Evolutionary conservation across 371 early-diverging fungal species (phyloP).

Genomic region (Conidiobolus incongruus): DNA sequence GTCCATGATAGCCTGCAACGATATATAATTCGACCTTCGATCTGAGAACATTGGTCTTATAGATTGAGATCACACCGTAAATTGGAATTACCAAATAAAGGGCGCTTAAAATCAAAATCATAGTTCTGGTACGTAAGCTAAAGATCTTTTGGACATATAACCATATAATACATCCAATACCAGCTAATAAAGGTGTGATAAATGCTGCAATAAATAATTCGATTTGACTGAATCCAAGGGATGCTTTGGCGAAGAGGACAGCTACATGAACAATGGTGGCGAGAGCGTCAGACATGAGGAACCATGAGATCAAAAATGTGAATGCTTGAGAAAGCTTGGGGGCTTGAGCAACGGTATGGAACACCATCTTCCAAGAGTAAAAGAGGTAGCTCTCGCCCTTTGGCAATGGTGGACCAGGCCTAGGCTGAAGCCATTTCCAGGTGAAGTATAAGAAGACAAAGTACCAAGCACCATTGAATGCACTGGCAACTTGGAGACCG

Average conservation of each 20-base stretch:
- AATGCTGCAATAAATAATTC: constrained; percentile 14
- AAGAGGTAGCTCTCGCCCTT: constrained; percentile 14
- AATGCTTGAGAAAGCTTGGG: constrained; percentile 13
- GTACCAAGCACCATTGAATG: constrained; percentile 25
- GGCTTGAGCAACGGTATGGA: constrained; percentile 9
- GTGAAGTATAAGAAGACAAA: constrained; percentile 13
- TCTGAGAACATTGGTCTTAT: constrained; percentile 10
- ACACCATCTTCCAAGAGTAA: constrained; percentile 16
- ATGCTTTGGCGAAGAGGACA: constrained; percentile 9
- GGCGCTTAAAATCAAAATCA: constrained; percentile 9
- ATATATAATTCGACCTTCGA: constrained; percentile 18
- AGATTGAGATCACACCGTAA: constrained; percentile 28
- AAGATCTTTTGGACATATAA: constrained; percentile 15
- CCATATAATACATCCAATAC: constrained; percentile 24
- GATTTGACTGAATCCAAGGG: background rate
- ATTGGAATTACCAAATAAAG: constrained; percentile 15
- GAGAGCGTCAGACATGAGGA: constrained; percentile 16
- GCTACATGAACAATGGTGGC: constrained; percentile 15
- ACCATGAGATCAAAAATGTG: constrained; percentile 15
- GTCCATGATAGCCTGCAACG: constrained; percentile 11
- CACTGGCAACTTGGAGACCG: constrained; percentile 16
- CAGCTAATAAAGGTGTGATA: constrained; percentile 18
- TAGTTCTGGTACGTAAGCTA: constrained; percentile 8
- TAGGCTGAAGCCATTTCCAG: constrained; percentile 13
- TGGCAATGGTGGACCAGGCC: constrained; percentile 29